Evolutionary conservation across 768 basidiomycete species (phyloP), one percentile per base, ranked within the genome.

Genomic region (Russula ochroleuca): DNA sequence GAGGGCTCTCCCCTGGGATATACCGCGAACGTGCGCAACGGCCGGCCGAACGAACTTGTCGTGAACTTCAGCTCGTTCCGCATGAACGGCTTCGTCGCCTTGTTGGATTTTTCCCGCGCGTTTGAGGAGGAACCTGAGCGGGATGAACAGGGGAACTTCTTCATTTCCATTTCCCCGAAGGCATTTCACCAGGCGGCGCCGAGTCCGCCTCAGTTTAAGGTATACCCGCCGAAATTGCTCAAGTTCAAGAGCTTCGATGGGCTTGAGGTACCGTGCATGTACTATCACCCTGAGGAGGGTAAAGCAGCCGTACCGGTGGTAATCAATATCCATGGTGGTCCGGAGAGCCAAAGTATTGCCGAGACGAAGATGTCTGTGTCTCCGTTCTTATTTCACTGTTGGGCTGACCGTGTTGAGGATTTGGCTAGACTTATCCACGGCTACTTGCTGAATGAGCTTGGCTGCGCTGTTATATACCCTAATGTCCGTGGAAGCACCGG

Each of bases 401-500:
- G 5, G 25, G 31, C 47, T 61, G 45, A 47, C 55, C 38, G 11
- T 19, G 8, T 33, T 33, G 28, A 19, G 8, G 2, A 33, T 35
- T 21, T 33, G 19, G 31, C 31, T 38, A 40, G 66, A 23, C 68
- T 72, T 19, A 76, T 74, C 5, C 76, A 79, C 52, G 74, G 73
- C 37, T 79, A 79, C 64, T 67, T 79, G n/a, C 57, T 79, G 28
- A 79, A 77, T 54, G 78, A 79, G 55, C 66, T 79, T 40, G 74
- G 72, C 19, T 73, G 76, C 28, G 78, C 77, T 0, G 63, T 79
- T 38, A 73, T 79, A 37, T 78, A 77, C 61, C 78, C 78, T 17
- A 79, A 79, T 50, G 78, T 79, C 23, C 70, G 78, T 50, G 78
- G 78, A 45, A 79, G 78, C 59, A 70, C 70, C 3, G 78, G 78